These are phyloP conservation scores for Tetrapisispora phaffii DNA, from an alignment of 805 yeast genomes.

Conservation along the genomic window DNA sequence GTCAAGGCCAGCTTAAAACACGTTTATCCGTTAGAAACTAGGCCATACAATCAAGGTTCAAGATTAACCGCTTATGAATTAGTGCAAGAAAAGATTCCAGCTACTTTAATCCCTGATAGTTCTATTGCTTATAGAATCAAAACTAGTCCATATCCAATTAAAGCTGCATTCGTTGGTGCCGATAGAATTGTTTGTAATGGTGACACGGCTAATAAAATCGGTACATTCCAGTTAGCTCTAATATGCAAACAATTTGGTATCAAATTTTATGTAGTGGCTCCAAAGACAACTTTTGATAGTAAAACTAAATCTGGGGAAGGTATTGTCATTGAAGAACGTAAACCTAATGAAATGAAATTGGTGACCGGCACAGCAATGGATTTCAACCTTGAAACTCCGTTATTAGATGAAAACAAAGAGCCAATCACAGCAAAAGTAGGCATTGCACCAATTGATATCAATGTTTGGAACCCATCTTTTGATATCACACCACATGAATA, in stretches of 20 bases:
- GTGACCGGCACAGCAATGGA: constrained; percentile 58
- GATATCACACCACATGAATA: constrained; percentile 81
- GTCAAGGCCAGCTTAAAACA: constrained; percentile 45
- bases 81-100: constrained; percentile 75
- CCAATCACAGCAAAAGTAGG: constrained; percentile 46
- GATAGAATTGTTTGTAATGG: constrained; percentile 90
- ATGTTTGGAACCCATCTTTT: constrained; percentile 94
- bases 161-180: constrained; percentile 87
- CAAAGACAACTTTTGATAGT: constrained; percentile 79
- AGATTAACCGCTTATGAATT: constrained; percentile 86
- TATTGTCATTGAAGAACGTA: constrained; percentile 82
- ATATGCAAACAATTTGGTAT: constrained; percentile 56
- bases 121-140: constrained; percentile 74
- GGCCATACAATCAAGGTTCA: constrained; percentile 96
- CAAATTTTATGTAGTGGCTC: constrained; percentile 90
- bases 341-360: constrained; percentile 65
- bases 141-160: constrained; percentile 48
- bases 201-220: constrained; percentile 93
- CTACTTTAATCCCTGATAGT: constrained; percentile 81
- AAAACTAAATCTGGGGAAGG: constrained; percentile 56
- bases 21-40: constrained; percentile 82
- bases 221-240: constrained; percentile 81
- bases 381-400: constrained; percentile 15
- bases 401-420: constrained; percentile 19
- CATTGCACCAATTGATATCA: constrained; percentile 74